phyloP scores from a whole-genome alignment of 202 grass and related monocot genomes.

The Brachypodium distachyon region DNA sequence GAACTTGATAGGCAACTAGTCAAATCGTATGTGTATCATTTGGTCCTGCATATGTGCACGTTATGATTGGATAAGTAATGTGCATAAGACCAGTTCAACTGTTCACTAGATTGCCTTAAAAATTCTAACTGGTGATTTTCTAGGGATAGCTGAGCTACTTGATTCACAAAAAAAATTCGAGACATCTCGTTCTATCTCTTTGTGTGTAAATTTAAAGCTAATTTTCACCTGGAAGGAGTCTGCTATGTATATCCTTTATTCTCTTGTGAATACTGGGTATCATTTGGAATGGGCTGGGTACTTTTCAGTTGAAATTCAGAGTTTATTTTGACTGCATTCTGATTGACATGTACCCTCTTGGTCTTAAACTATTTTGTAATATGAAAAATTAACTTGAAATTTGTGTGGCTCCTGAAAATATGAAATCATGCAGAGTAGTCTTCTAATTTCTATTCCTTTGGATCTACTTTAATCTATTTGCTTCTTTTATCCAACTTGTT shows the following conservation, averaged over 20 bases:
- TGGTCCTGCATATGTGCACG: background rate
- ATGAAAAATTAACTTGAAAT: background rate
- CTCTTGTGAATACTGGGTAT: background rate
- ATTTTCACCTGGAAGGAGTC: background rate
- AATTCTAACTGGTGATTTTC: background rate
- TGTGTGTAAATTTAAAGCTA: background rate
- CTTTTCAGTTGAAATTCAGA: background rate
- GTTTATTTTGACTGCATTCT: background rate
- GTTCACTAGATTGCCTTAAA: background rate
- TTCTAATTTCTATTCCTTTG: background rate
- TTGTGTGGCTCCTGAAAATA: background rate
- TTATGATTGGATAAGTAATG: background rate
- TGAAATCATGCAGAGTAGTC: background rate
- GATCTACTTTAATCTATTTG: background rate
- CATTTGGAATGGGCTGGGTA: conserved; percentile 1
- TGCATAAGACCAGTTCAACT: background rate
- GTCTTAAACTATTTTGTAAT: conserved; percentile 1
- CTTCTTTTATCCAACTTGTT: conserved; percentile 11
- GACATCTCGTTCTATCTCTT: background rate
- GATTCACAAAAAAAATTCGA: background rate
- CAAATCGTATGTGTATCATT: conserved; percentile 49
- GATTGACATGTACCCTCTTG: background rate
- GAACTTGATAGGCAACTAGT: conserved; percentile 37
- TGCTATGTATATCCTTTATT: background rate
- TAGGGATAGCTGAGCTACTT: background rate